Evolutionary conservation across 768 basidiomycete genomes (phyloP), one percentile per base, ranked within the genome.

Genomic region (Panellus pusillus): DNA sequence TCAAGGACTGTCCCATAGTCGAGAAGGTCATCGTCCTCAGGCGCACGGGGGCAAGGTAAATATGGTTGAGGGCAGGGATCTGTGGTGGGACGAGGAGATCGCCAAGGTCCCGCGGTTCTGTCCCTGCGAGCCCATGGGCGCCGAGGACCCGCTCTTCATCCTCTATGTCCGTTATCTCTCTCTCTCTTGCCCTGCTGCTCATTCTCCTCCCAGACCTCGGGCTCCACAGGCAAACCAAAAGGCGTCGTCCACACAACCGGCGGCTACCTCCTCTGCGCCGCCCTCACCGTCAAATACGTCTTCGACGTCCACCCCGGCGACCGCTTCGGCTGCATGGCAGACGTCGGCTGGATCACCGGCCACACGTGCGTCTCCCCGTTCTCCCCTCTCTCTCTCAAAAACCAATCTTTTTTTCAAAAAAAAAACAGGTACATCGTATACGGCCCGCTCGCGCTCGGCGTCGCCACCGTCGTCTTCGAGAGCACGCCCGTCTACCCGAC

Each of bases 331-430:
- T 98, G 96, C 77, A 94, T 98, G 95, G 96, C 96, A 52, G 96
- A 99, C 66, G 81, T 99, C 47, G 96, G 96, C 63, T 98, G 96
- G 96, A 96, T 98, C 74, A 98, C 96, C 3, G 95, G 95, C 15
- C 93, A 97, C 73, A 91, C 90, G 73, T 91, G 62, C 51, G 76
- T 67, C 12, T 43, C 46, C n/a, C n/a, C n/a, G n/a, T n/a, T n/a
- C n/a, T n/a, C n/a, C n/a, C n/a, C n/a, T n/a, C n/a, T n/a, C n/a
- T n/a, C n/a, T n/a, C n/a, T n/a, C n/a, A n/a, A n/a, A n/a, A n/a
- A n/a, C n/a, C n/a, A n/a, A n/a, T n/a, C 35, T 38, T 39, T 11
- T 19, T 31, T 9, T 29, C 43, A n/a, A n/a, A 6, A 14, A 38
- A 9, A 14, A 24, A 14, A 29, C 57, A 85, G 83, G 13, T 92